Conservation (phyloP, 179 eudicot species). For the Beta corolliflora region DNA sequence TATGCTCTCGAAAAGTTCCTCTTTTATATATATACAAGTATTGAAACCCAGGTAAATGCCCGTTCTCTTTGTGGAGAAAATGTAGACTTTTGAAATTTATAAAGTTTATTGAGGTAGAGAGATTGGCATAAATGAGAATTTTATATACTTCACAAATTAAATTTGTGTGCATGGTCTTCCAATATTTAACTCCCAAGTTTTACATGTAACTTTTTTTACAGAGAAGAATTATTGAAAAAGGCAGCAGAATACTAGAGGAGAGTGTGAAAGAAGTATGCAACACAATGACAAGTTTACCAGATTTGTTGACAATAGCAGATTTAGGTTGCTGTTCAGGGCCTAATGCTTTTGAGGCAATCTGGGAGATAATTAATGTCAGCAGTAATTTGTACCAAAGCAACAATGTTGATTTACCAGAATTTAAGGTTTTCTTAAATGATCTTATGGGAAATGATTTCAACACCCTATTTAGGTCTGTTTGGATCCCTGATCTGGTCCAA, state of each 20-base stretch:
- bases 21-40: too few relatives aligned
- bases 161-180: too few relatives aligned
- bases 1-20: too few relatives aligned
- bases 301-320: constrained; percentile 7
- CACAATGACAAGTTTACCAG: background rate
- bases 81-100: too few relatives aligned
- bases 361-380: constrained; percentile 8
- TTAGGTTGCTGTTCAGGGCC: constrained; percentile 22
- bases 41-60: too few relatives aligned
- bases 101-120: too few relatives aligned
- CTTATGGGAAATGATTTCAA: constrained; percentile 22
- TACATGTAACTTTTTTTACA: background rate
- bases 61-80: too few relatives aligned
- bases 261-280: background rate
- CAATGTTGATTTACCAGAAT: background rate
- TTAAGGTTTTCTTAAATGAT: constrained; percentile 14
- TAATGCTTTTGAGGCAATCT: constrained; percentile 11
- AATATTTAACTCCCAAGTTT: too few relatives aligned
- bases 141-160: too few relatives aligned
- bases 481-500: too few relatives aligned
- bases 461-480: constrained; percentile 11
- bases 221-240: constrained; percentile 12
- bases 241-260: background rate
- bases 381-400: background rate
- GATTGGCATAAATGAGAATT: too few relatives aligned